Evolutionary conservation across 257 asterid species (phyloP), one percentile per base, ranked within the genome.

Genomic region (Ballota nigra): DNA sequence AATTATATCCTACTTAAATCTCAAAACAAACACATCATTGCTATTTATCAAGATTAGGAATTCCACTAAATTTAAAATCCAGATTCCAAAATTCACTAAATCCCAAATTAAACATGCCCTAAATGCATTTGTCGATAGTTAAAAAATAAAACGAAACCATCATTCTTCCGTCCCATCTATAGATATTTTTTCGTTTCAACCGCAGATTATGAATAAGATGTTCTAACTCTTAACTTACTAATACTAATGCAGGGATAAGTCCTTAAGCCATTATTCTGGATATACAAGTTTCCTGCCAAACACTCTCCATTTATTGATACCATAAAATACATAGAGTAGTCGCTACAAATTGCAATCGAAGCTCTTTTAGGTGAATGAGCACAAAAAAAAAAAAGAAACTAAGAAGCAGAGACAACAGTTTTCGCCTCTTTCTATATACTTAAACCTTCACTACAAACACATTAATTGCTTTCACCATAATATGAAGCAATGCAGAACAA

Each of bases 191-290:
- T 47, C 57, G 11, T 53, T 53, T 43, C 36, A 15, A 49, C 3
- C 12, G 2, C 58, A 68, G 40, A 76, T 26, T 33, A 63, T 3
- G 64, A 60, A 51, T n/a, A 29, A 64, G 56, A 49, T 33, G 66
- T 49, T 31, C 51, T 3, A 49, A 18, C 15, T 15, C 16, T 26
- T n/a, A 15, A 36, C 7, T 63, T 19, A 52, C 58, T 19, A 65
- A 63, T 57, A 36, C 26, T 60, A 8, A 45, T 31, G 16, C 7
- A 55, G 34, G 34, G 53, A 63, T 9, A 15, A n/a, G 9, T n/a
- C 9, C 55, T 47, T 47, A 1, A 23, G 64, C 60, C 33, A 22
- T 11, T 18, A 47, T 29, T 63, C 68, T 23, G 19, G 28, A 69
- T 29, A 33, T 49, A 29, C 31, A 47, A 7, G 6, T 47, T 57